Evolutionary conservation across 106 monocot genomes (phyloP).

Genomic region (Dendrobium chrysotoxum): DNA sequence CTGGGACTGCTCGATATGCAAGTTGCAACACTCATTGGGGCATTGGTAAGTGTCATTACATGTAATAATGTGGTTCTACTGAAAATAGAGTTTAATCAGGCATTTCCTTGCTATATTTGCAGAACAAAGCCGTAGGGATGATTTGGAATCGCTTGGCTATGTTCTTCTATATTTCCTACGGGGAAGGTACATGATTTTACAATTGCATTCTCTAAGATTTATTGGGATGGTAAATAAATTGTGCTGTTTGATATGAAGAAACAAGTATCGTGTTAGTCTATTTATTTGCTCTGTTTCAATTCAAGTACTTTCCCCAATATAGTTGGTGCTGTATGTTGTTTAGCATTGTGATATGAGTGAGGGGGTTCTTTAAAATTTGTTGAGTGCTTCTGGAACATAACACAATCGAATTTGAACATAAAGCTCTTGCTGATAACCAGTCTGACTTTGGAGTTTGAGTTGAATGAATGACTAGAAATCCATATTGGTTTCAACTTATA

Average conservation of each 20-base stretch:
- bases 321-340: background rate
- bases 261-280: background rate
- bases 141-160: slow-evolving; percentile 97
- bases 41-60: slow-evolving; percentile 50
- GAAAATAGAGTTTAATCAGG: background rate
- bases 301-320: background rate
- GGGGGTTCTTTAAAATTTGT: background rate
- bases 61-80: background rate
- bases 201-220: background rate
- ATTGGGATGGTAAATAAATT: background rate
- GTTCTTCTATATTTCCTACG: slow-evolving; percentile 88
- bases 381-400: background rate
- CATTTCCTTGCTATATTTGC: slow-evolving; percentile 9
- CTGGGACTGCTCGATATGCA: slow-evolving; percentile 96
- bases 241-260: background rate
- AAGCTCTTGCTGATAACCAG: background rate
- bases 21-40: slow-evolving; percentile 97
- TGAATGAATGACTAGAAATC: background rate
- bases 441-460: background rate
- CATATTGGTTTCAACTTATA: background rate
- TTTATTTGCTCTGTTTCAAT: slow-evolving; percentile 1
- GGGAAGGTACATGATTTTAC: slow-evolving; percentile 58
- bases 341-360: background rate
- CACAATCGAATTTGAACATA: background rate
- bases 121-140: slow-evolving; percentile 99